These are phyloP conservation scores for Orychophragmus violaceus DNA, from an alignment of 345 rosid genomes.

Conservation along the genomic window DNA sequence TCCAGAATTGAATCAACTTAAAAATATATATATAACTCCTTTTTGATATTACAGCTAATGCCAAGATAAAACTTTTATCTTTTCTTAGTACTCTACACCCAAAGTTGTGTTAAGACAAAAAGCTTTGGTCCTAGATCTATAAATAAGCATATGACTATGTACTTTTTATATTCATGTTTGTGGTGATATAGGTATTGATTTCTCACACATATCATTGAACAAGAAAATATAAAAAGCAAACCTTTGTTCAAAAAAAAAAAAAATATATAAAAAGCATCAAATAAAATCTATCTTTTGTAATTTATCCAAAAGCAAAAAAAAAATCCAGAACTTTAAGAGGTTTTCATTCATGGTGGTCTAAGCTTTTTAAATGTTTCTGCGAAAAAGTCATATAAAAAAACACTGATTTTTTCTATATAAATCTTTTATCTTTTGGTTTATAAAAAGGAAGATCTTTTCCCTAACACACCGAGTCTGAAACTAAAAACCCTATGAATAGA, in stretches of 20 bases:
- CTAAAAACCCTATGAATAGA: slow-evolving; percentile 10
- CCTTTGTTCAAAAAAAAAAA: too few relatives aligned
- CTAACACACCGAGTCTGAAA: neutral
- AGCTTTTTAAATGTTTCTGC: neutral
- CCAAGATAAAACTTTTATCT: neutral
- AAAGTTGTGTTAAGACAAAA: slow-evolving; percentile 7
- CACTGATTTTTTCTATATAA: neutral
- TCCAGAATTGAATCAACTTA: neutral
- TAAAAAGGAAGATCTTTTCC: neutral
- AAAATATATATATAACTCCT: neutral
- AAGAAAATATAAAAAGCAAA: neutral
- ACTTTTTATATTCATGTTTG: slow-evolving; percentile 9
- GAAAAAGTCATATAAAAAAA: neutral
- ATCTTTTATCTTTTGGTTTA: neutral
- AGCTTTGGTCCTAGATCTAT: slow-evolving; percentile 24
- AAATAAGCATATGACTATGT: slow-evolving; percentile 27
- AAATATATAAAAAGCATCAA: too few relatives aligned
- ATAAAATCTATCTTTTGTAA: neutral
- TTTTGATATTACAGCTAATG: neutral
- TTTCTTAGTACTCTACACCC: neutral
- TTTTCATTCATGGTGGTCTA: neutral
- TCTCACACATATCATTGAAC: slow-evolving; percentile 7
- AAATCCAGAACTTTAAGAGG: neutral
- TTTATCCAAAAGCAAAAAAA: too few relatives aligned
- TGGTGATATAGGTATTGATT: slow-evolving; percentile 3